Evolutionary conservation across 116 monocot genomes (phyloP).

Genomic region (Iris pallida): DNA sequence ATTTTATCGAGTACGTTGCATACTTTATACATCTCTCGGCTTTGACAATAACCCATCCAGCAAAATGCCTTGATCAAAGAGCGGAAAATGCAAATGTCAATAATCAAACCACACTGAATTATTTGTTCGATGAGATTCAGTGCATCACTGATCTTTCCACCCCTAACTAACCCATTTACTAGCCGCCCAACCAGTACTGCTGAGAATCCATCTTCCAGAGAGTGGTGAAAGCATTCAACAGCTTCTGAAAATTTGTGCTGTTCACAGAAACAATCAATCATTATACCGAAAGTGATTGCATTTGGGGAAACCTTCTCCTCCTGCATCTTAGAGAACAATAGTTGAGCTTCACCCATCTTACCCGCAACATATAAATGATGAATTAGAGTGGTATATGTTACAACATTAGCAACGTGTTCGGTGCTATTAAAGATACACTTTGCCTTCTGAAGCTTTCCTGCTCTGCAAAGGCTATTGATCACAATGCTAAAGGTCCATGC

Average conservation of each 20-base stretch:
- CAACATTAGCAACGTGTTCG: conserved; percentile 17
- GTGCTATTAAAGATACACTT: conserved; percentile 15
- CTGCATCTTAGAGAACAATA: conserved; percentile 23
- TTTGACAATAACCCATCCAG: conserved; percentile 22
- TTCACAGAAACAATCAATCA: conserved; percentile 21
- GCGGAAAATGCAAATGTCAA: conserved; percentile 15
- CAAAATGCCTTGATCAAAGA: conserved; percentile 27
- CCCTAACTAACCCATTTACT: conserved; percentile 11
- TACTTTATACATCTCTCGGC: conserved; percentile 11
- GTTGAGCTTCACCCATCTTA: conserved; percentile 17
- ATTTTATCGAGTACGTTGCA: conserved; percentile 27
- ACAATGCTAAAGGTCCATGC: conserved; percentile 24
- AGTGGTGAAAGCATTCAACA: conserved; percentile 15
- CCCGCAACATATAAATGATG: conserved; percentile 16
- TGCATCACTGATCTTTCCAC: conserved; percentile 9
- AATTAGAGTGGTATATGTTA: conserved; percentile 22
- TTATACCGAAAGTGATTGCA: conserved; percentile 9
- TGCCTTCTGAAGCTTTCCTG: conserved; percentile 24
- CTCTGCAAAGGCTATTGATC: conserved; percentile 33
- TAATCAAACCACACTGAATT: background rate
- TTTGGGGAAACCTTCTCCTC: conserved; percentile 18
- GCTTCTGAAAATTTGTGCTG: conserved; percentile 23
- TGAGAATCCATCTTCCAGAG: conserved; percentile 24
- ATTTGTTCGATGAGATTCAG: conserved; percentile 16
- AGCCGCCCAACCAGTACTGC: conserved; percentile 11